These are phyloP conservation scores for Bidens hawaiensis DNA, from an alignment of 140 eudicot genomes.

Conservation along the genomic window DNA sequence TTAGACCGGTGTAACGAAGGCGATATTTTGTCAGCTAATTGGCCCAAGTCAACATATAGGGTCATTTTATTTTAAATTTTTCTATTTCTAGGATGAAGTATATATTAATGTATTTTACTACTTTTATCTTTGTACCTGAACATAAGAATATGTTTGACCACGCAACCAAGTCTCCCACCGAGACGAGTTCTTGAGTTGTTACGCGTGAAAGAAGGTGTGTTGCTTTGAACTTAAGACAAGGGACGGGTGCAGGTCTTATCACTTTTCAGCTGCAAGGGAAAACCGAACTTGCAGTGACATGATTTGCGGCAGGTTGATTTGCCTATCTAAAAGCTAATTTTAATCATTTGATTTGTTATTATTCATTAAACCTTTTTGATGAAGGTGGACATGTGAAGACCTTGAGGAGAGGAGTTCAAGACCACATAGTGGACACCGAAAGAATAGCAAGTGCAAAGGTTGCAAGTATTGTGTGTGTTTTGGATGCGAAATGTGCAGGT, in stretches of 20 bases:
- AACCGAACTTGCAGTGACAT: not conserved
- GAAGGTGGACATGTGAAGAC: constrained; percentile 11
- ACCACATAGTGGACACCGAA: constrained; percentile 1
- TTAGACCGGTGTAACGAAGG: too few species aligned
- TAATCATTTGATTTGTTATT: not conserved
- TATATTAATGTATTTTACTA: too few species aligned
- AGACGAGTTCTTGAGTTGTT: not conserved
- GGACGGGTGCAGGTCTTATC: not conserved
- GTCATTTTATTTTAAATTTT: not conserved
- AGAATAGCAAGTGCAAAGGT: constrained; percentile 1
- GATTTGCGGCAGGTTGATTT: constrained; percentile 10
- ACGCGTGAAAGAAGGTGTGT: not conserved
- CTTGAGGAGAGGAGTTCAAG: constrained; percentile 16
- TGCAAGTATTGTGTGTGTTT: constrained; percentile 1
- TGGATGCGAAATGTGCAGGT: constrained; percentile 17
- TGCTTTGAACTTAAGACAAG: not conserved
- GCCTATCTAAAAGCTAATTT: not conserved
- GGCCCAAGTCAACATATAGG: too few species aligned
- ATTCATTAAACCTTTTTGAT: not conserved
- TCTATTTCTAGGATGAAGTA: too few species aligned
- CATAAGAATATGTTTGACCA: constrained; percentile 2
- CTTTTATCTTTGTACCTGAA: too few species aligned
- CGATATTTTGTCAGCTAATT: too few species aligned
- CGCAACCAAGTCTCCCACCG: not conserved
- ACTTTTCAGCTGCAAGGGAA: not conserved